Percentiles rank a stretch among this genome's conserved stretches.
These are phyloP conservation scores for Areca catechu DNA, from an alignment of 176 grass and related monocot genomes.

Conservation along the genomic window DNA sequence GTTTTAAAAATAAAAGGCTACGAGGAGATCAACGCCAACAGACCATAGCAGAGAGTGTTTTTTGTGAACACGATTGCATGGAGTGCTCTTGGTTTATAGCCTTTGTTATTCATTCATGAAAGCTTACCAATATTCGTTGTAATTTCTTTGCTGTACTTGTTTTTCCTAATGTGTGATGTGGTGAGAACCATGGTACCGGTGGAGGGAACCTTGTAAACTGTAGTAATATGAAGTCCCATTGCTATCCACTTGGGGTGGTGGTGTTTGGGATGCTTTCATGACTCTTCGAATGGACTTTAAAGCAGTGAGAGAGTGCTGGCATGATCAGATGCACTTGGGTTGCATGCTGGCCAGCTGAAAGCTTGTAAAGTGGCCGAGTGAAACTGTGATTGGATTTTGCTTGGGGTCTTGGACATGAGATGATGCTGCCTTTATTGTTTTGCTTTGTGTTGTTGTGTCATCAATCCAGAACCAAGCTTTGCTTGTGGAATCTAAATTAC, in stretches of 20 bases:
- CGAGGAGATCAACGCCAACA: no score
- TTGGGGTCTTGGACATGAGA: background rate
- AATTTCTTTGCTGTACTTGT: background rate
- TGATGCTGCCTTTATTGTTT: background rate
- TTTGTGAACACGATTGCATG: conserved; percentile 30
- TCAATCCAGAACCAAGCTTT: background rate
- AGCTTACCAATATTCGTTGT: background rate
- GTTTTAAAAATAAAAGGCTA: no score
- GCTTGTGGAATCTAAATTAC: background rate
- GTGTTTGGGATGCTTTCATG: background rate
- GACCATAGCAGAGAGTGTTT: conserved; percentile 5
- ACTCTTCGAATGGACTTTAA: background rate
- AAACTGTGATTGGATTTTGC: conserved; percentile 3
- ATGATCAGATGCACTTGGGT: background rate
- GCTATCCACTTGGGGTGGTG: background rate
- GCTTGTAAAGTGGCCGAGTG: conserved; percentile 1
- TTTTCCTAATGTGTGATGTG: background rate
- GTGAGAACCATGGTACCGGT: background rate
- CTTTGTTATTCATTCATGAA: background rate
- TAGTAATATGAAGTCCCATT: background rate
- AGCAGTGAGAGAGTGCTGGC: background rate
- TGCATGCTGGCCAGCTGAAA: conserved; percentile 3
- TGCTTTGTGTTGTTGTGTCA: background rate
- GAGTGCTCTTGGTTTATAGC: conserved; percentile 13
- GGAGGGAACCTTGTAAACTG: background rate